A percentile compares a stretch with the other conserved stretches of the same genome.
phyloP scores from a whole-genome alignment of 2,329 filamentous ascomycete genomes.

The Colletotrichum orchidophilum region DNA sequence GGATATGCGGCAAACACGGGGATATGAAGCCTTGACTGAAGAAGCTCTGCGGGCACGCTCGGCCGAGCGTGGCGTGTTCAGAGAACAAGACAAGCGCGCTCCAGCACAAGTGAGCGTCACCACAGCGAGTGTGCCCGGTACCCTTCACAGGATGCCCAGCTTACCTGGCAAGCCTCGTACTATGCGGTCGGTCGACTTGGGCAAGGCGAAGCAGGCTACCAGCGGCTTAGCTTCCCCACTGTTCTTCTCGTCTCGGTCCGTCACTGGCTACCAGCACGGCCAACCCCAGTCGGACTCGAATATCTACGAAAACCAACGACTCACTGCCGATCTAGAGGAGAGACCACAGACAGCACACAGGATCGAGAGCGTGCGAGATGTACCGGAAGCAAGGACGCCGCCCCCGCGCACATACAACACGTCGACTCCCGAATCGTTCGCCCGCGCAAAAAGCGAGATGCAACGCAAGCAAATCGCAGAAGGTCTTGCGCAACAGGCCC shows the following conservation, averaged over 20 bases:
- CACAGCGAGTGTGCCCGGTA: conserved; percentile 70
- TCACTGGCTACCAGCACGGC: conserved; percentile 52
- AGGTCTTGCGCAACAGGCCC: conserved; percentile 42
- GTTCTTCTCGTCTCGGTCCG: conserved; percentile 49
- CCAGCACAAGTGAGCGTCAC: conserved; percentile 72
- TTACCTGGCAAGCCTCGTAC: conserved; percentile 49
- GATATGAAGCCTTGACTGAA: conserved; percentile 50
- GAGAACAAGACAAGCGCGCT: conserved; percentile 70
- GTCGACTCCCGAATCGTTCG: conserved; percentile 51
- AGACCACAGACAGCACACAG: conserved; percentile 60
- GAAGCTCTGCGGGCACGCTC: conserved; percentile 67
- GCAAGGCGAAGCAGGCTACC: conserved; percentile 40
- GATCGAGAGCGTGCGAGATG: conserved; percentile 42
- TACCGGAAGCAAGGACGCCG: conserved; percentile 48
- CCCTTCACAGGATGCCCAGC: conserved; percentile 51
- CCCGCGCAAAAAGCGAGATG: conserved; percentile 46
- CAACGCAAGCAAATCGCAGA: conserved; percentile 45
- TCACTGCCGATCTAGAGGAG: conserved; percentile 49
- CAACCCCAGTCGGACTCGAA: conserved; percentile 57
- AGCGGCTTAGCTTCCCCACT: conserved; percentile 47
- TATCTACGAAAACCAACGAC: conserved; percentile 49
- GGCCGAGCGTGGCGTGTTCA: conserved; percentile 69
- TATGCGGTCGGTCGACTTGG: conserved; percentile 55
- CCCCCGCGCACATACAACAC: conserved; percentile 47
- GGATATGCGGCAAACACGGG: conserved; percentile 53